phyloP scores from a whole-genome alignment of 768 basidiomycete genomes.

The Pholiota conissans region DNA sequence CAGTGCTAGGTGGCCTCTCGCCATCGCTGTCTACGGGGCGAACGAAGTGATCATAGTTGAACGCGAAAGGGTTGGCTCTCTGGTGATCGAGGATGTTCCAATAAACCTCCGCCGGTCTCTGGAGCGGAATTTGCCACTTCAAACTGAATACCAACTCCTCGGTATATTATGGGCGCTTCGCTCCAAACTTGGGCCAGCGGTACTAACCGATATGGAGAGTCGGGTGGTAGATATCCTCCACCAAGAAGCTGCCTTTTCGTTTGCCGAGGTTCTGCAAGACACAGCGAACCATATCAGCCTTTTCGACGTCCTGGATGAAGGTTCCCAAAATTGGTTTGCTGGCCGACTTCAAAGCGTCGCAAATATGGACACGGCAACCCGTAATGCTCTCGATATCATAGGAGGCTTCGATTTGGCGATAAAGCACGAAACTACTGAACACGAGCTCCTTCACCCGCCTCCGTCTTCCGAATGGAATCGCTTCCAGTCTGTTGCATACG shows the following conservation, averaged over 20 bases:
- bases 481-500: slow-evolving; percentile 63
- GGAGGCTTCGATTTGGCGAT: slow-evolving; percentile 70
- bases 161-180: slow-evolving; percentile 65
- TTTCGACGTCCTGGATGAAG: slow-evolving; percentile 58
- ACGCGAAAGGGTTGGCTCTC: slow-evolving; percentile 70
- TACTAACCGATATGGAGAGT: slow-evolving; percentile 56
- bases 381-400: slow-evolving; percentile 64
- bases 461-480: slow-evolving; percentile 61
- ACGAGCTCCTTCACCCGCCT: slow-evolving; percentile 52
- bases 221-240: slow-evolving; percentile 63
- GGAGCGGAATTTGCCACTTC: slow-evolving; percentile 40
- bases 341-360: slow-evolving; percentile 57
- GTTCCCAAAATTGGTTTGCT: slow-evolving; percentile 58
- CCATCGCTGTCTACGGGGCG: slow-evolving; percentile 49
- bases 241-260: slow-evolving; percentile 78
- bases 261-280: slow-evolving; percentile 72
- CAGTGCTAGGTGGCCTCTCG: slow-evolving; percentile 78
- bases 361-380: slow-evolving; percentile 56
- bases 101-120: slow-evolving; percentile 57
- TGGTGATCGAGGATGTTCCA: slow-evolving; percentile 68
- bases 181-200: slow-evolving; percentile 56
- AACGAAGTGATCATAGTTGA: slow-evolving; percentile 65
- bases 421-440: slow-evolving; percentile 77
- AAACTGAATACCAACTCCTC: slow-evolving; percentile 57
- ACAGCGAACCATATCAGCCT: slow-evolving; percentile 55